Evolutionary conservation across 495 filamentous ascomycete species (phyloP).

Genomic region (Aspergillus incahuasiensis): DNA sequence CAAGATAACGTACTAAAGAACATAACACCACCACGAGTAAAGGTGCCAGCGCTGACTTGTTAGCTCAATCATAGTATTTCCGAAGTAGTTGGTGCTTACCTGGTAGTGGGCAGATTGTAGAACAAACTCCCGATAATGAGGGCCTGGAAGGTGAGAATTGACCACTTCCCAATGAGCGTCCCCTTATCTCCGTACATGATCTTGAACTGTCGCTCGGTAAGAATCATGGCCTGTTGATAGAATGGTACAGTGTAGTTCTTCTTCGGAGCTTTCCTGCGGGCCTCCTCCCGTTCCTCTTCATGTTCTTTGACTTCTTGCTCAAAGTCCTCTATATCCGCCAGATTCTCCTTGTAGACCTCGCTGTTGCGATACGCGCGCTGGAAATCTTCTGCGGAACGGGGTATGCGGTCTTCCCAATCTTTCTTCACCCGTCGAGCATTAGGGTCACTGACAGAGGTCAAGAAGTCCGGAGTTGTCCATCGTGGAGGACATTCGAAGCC

Average conservation of each 20-base stretch:
- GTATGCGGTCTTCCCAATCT: conserved; percentile 58
- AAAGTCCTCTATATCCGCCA: conserved; percentile 47
- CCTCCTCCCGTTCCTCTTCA: conserved; percentile 41
- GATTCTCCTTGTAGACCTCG: conserved; percentile 26
- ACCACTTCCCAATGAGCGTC: conserved; percentile 48
- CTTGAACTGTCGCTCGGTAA: conserved; percentile 61
- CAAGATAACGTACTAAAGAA: no score
- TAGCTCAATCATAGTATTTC: neutral
- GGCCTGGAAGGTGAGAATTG: conserved; percentile 63
- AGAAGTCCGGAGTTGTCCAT: conserved; percentile 65
- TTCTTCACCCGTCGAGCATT: conserved; percentile 54
- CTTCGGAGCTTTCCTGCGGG: conserved; percentile 42
- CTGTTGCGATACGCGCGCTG: conserved; percentile 50
- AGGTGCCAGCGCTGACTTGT: conserved; percentile 38
- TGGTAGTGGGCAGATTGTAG: conserved; percentile 61
- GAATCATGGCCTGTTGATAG: conserved; percentile 60
- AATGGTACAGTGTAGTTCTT: conserved; percentile 64
- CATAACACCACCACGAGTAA: conserved; percentile 50
- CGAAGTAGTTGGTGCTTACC: conserved; percentile 16
- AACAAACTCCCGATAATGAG: conserved; percentile 76
- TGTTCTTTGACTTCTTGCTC: conserved; percentile 46
- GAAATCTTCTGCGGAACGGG: conserved; percentile 56
- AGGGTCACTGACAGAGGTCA: conserved; percentile 63
- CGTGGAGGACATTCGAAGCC: conserved; percentile 57
- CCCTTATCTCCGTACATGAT: conserved; percentile 60